These are phyloP conservation scores for Tetrapisispora namnaoensis DNA, from an alignment of 805 yeast genomes.

Conservation along the genomic window DNA sequence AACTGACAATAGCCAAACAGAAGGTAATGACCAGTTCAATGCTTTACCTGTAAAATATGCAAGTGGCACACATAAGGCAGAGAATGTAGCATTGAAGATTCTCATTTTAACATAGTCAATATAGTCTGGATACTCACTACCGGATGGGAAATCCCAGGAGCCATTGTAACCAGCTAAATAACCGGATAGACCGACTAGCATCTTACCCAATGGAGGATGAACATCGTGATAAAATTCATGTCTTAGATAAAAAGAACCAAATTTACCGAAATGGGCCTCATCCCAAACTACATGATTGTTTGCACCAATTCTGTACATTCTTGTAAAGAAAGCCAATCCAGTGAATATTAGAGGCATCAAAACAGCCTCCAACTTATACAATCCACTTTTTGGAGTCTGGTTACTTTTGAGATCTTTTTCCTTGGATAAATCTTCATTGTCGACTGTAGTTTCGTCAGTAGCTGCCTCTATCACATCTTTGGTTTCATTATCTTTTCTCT, in stretches of 20 bases:
- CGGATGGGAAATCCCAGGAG: constrained; percentile 63
- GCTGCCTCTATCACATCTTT: background rate
- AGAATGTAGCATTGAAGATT: constrained; percentile 57
- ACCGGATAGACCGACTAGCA: constrained; percentile 71
- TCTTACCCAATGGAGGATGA: constrained; percentile 80
- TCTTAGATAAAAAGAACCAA: constrained; percentile 69
- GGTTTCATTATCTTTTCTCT: constrained; percentile 3
- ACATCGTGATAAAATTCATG: constrained; percentile 81
- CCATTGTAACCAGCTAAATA: constrained; percentile 77
- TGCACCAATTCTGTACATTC: constrained; percentile 50
- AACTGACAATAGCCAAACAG: constrained; percentile 51
- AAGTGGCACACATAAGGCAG: constrained; percentile 56
- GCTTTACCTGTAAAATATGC: constrained; percentile 62
- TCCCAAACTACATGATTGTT: constrained; percentile 71
- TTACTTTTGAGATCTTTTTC: background rate
- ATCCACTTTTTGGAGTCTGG: constrained; percentile 2
- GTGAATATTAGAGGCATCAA: constrained; percentile 39
- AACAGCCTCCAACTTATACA: constrained; percentile 24
- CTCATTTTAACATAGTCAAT: constrained; percentile 59
- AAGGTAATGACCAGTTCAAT: constrained; percentile 40
- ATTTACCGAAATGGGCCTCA: constrained; percentile 84
- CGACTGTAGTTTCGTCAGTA: constrained; percentile 3
- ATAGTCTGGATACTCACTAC: constrained; percentile 51
- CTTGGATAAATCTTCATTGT: constrained; percentile 16
- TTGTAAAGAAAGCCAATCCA: constrained; percentile 39